Evolutionary conservation across 2,329 filamentous ascomycete genomes (phyloP).

Genomic region (Claviceps africana): DNA sequence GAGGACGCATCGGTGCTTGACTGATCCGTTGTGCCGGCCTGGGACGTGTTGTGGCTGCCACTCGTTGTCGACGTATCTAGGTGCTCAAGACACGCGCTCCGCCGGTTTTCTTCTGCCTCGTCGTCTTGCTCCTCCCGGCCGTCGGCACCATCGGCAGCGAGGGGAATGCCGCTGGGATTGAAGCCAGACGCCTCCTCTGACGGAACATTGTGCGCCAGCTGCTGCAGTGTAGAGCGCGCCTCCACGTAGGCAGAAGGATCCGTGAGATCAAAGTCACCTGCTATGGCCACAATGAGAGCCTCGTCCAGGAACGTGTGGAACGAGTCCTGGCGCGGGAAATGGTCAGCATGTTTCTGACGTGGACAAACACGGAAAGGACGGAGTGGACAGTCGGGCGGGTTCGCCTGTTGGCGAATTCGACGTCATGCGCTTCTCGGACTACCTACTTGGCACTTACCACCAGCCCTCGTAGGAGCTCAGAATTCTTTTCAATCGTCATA

Average conservation of each 20-base stretch:
- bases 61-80: slow-evolving; percentile 14
- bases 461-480: slow-evolving; percentile 14
- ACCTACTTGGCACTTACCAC: slow-evolving; percentile 14
- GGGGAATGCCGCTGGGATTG: slow-evolving; percentile 59
- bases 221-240: slow-evolving; percentile 47
- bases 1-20: slow-evolving; percentile 15
- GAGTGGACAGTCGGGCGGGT: no score
- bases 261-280: slow-evolving; percentile 55
- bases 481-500: slow-evolving; percentile 13
- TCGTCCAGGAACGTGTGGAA: slow-evolving; percentile 67
- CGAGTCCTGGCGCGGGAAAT: slow-evolving; percentile 36
- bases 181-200: slow-evolving; percentile 62
- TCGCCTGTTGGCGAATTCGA: not conserved
- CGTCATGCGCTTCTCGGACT: no score
- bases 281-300: slow-evolving; percentile 61
- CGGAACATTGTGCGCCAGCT: slow-evolving; percentile 48
- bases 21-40: slow-evolving; percentile 13
- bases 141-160: slow-evolving; percentile 16
- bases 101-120: not conserved
- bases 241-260: slow-evolving; percentile 35
- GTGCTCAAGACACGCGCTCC: not conserved
- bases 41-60: slow-evolving; percentile 15
- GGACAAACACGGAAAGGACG: no score
- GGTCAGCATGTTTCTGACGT: not conserved
- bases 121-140: slow-evolving; percentile 3